Evolutionary conservation across 2,329 filamentous ascomycete genomes (phyloP).

Genomic region (Lachnellula suecica): DNA sequence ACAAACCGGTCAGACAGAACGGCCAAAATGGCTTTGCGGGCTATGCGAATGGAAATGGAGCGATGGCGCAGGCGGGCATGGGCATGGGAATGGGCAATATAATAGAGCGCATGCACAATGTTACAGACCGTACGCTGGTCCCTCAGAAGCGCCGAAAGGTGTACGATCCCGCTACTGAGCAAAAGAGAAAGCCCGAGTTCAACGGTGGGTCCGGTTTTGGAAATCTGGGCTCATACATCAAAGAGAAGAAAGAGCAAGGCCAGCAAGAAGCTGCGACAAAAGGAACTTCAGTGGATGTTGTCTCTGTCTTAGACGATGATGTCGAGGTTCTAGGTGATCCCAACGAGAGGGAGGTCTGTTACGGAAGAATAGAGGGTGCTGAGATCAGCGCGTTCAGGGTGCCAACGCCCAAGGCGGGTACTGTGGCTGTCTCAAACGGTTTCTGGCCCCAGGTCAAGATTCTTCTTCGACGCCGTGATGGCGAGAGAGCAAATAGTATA

Average conservation of each 20-base stretch:
- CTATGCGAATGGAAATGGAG: slow-evolving; percentile 20
- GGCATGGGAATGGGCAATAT: slow-evolving; percentile 52
- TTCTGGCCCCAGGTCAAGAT: slow-evolving; percentile 77
- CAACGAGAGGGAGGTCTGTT: slow-evolving; percentile 73
- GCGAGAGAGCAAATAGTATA: slow-evolving; percentile 59
- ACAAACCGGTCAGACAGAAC: slow-evolving; percentile 6
- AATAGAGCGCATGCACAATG: slow-evolving; percentile 75
- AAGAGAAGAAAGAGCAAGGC: slow-evolving; percentile 53
- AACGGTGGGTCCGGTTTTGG: slow-evolving; percentile 51
- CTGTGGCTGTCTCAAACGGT: slow-evolving; percentile 52
- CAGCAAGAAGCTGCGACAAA: slow-evolving; percentile 31
- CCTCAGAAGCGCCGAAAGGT: slow-evolving; percentile 68
- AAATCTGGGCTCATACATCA: slow-evolving; percentile 66
- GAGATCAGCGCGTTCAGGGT: slow-evolving; percentile 66
- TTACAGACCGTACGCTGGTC: slow-evolving; percentile 63
- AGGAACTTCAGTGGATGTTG: slow-evolving; percentile 41
- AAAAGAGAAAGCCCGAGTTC: slow-evolving; percentile 43
- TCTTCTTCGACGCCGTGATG: slow-evolving; percentile 58
- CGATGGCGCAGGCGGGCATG: slow-evolving; percentile 16
- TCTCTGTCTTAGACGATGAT: slow-evolving; percentile 55
- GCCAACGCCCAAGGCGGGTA: slow-evolving; percentile 66
- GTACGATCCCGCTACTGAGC: slow-evolving; percentile 41
- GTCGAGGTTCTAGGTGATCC: slow-evolving; percentile 57
- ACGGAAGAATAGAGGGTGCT: slow-evolving; percentile 71
- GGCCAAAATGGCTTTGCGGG: slow-evolving; percentile 20